These are phyloP conservation scores for Tirmania nivea DNA, from an alignment of 495 filamentous ascomycete species.

Conservation along the genomic window DNA sequence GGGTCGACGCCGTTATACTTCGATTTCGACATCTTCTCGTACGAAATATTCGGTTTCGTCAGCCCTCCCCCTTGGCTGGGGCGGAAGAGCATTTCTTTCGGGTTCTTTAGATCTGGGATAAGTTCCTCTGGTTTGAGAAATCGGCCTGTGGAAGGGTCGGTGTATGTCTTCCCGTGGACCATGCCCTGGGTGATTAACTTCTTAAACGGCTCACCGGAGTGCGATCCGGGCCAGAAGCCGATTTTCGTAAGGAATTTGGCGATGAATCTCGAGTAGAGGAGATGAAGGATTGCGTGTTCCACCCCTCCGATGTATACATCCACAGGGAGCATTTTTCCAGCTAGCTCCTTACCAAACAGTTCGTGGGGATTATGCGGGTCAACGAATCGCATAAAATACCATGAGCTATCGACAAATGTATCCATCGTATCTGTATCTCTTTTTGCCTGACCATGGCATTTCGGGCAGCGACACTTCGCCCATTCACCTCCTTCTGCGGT, in stretches of 20 bases:
- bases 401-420: slow-evolving; percentile 82
- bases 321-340: slow-evolving; percentile 39
- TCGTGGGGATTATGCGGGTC: slow-evolving; percentile 36
- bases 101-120: slow-evolving; percentile 21
- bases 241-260: slow-evolving; percentile 56
- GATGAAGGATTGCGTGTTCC: slow-evolving; percentile 75
- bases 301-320: slow-evolving; percentile 74
- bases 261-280: slow-evolving; percentile 80
- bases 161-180: slow-evolving; percentile 73
- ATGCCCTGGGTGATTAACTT: slow-evolving; percentile 69
- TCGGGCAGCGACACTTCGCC: slow-evolving; percentile 55
- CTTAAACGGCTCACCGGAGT: slow-evolving; percentile 49
- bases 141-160: slow-evolving; percentile 47
- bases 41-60: slow-evolving; percentile 29
- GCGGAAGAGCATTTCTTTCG: not conserved
- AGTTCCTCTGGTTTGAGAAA: slow-evolving; percentile 65
- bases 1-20: slow-evolving; percentile 90
- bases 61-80: not conserved
- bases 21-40: slow-evolving; percentile 92
- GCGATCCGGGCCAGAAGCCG: slow-evolving; percentile 17
- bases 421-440: slow-evolving; percentile 91
- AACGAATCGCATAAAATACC: slow-evolving; percentile 69
- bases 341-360: slow-evolving; percentile 37
- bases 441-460: slow-evolving; percentile 43
- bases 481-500: slow-evolving; percentile 36